phyloP scores from a whole-genome alignment of 1,139 yeast genomes.

The Protomyces gravidus region DNA sequence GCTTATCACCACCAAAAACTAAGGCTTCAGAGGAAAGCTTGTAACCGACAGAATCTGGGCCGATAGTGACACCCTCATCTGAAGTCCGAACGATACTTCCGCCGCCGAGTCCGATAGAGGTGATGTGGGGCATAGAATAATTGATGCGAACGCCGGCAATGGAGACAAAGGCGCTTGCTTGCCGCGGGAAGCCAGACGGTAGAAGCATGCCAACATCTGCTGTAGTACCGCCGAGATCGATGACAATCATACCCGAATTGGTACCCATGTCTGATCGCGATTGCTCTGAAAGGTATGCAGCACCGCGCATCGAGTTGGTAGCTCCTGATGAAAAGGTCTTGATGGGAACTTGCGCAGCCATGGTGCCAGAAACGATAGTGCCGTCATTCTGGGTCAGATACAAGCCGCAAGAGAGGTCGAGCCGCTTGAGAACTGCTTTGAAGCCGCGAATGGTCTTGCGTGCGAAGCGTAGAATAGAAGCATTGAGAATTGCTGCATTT shows the following conservation, averaged over 20 bases:
- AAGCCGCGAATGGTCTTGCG: constrained; percentile 43
- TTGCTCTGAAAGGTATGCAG: constrained; percentile 43
- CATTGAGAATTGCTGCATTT: constrained; percentile 46
- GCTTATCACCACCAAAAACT: constrained; percentile 44
- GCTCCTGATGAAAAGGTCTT: constrained; percentile 48
- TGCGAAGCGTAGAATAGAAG: constrained; percentile 46
- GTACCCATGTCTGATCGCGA: constrained; percentile 38
- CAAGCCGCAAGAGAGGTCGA: constrained; percentile 44
- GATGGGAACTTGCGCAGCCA: constrained; percentile 44
- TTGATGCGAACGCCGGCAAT: constrained; percentile 48
- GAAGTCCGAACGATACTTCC: constrained; percentile 44
- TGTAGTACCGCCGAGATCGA: constrained; percentile 49
- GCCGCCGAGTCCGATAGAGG: constrained; percentile 47
- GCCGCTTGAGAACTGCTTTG: constrained; percentile 39
- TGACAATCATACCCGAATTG: constrained; percentile 40
- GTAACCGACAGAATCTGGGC: constrained; percentile 47
- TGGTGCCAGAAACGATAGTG: constrained; percentile 43
- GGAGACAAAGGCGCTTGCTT: constrained; percentile 43
- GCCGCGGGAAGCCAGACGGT: constrained; percentile 46
- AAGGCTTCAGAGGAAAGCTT: constrained; percentile 40
- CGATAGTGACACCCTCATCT: constrained; percentile 40
- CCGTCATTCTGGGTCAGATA: constrained; percentile 48
- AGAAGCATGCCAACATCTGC: constrained; percentile 47
- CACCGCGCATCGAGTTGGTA: constrained; percentile 50
- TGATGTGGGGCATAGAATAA: constrained; percentile 49